Evolutionary conservation across 2,329 filamentous ascomycete genomes (phyloP).

Genomic region (Allantophomopsis lycopodina): DNA sequence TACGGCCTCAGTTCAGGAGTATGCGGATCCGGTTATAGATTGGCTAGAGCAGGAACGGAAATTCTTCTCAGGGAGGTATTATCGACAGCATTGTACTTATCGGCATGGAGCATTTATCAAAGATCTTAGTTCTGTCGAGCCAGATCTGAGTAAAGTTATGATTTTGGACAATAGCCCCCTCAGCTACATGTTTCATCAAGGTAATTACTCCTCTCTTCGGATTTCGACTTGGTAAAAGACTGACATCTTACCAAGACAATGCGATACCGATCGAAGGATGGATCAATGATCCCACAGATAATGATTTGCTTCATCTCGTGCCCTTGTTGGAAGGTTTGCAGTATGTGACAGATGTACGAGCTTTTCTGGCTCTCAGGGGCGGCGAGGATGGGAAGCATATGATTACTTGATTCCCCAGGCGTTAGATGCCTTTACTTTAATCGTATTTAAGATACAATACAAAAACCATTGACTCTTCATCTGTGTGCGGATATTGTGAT

Average conservation of each 20-base stretch:
- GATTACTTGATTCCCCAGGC: neutral
- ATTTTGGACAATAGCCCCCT: slow-evolving; percentile 97
- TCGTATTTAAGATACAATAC: too few relatives aligned
- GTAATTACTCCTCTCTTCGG: slow-evolving; percentile 32
- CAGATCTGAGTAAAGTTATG: slow-evolving; percentile 95
- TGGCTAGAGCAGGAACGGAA: slow-evolving; percentile 96
- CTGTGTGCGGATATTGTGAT: too few relatives aligned
- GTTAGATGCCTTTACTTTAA: too few relatives aligned
- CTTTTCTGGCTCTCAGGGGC: slow-evolving; percentile 74
- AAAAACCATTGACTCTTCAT: too few relatives aligned
- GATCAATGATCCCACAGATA: slow-evolving; percentile 97
- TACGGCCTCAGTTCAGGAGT: slow-evolving; percentile 95
- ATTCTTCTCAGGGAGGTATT: slow-evolving; percentile 88
- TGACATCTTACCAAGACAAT: slow-evolving; percentile 52
- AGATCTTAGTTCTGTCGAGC: slow-evolving; percentile 89
- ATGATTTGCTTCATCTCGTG: slow-evolving; percentile 83
- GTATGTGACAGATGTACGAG: slow-evolving; percentile 91
- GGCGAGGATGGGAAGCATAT: slow-evolving; percentile 58
- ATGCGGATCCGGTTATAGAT: slow-evolving; percentile 96
- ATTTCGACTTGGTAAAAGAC: neutral
- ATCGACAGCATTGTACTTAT: slow-evolving; percentile 93
- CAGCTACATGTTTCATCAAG: slow-evolving; percentile 98
- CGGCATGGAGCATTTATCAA: slow-evolving; percentile 97
- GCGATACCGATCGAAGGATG: slow-evolving; percentile 98
- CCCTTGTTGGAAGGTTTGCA: slow-evolving; percentile 88